These are phyloP conservation scores for Mucor lusitanicus DNA, from an alignment of 371 early-diverging fungal species.

Conservation along the genomic window DNA sequence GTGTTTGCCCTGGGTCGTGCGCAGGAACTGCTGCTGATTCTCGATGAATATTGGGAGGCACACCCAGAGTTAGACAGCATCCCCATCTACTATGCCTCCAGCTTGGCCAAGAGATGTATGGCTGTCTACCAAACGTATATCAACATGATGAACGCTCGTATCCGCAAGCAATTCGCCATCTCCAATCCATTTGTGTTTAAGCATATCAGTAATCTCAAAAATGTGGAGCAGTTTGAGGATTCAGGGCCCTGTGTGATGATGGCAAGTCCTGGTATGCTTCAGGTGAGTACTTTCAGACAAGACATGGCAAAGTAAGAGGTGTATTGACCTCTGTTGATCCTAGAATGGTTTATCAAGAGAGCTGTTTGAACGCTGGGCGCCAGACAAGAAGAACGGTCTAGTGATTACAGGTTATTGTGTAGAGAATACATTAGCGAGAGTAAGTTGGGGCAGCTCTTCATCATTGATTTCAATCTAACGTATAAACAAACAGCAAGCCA, in stretches of 20 bases:
- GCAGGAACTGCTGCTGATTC: constrained; percentile 98
- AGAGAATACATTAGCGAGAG: constrained; percentile 98
- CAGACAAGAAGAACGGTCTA: constrained; percentile 94
- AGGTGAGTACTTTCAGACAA: constrained; percentile 61
- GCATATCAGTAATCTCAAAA: constrained; percentile 94
- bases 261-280: constrained; percentile 99
- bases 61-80: constrained; percentile 94
- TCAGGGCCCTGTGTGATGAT: constrained; percentile 99
- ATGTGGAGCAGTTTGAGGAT: constrained; percentile 96
- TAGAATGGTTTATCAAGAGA: constrained; percentile 96
- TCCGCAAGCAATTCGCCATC: constrained; percentile 89
- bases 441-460: constrained; percentile 32
- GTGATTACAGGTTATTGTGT: constrained; percentile 99
- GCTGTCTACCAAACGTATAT: constrained; percentile 99
- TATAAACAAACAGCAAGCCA: constrained; percentile 62
- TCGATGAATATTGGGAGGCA: constrained; percentile 99
- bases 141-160: constrained; percentile 99
- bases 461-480: background rate
- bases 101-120: constrained; percentile 98
- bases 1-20: constrained; percentile 99
- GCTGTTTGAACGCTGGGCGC: constrained; percentile 98
- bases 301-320: background rate
- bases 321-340: constrained; percentile 9
- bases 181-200: constrained; percentile 99
- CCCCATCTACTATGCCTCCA: constrained; percentile 98